Base-by-base conservation (phyloP, 352 stramenopile genomes). In the Phytophthora citrophthora region DNA sequence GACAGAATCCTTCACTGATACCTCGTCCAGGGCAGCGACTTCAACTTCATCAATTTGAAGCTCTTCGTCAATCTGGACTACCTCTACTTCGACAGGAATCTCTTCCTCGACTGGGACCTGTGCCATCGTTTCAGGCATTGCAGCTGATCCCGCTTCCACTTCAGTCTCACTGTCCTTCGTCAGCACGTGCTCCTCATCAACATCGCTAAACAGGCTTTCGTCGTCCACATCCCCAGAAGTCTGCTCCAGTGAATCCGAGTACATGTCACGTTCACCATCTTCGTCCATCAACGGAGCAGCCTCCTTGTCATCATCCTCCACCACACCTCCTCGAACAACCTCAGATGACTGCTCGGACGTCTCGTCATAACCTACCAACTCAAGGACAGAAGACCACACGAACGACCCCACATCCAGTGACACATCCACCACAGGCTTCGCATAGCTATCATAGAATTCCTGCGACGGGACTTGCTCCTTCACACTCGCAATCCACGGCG, bases 391-490 rank as follows among this genome's bases (percentile, higher is more conserved):
- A 27, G 48, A 58, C 68, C 76, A 76, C 31, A 80, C 24, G n/a
- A 74, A 61, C 23, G 56, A 60, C 0, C 52, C 44, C 12, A 53
- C 47, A 54, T 70, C 61, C 31, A 76, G 31, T 29, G 63, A 72
- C 26, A 78, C 26, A 29, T 77, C 68, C n/a, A 82, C 59, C 34
- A 83, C 46, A 51, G 71, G 68, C 41, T 78, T 75, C 7, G 62
- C 69, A 24, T 83, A 86, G 34, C 32, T 57, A 20, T 72, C 50
- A 34, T 79, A 81, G 18, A 68, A 65, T 12, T 70, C 50, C 16
- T 72, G 66, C 20, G 62, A 74, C 26, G 64, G 70, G 49, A 75
- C 45, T 24, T 79, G 63, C 13, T 71, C 61, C 50, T 78, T 77
- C 44, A 76, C 68, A 51, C 41, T 64, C 15, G 20, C 41, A 44